Base-by-base conservation (phyloP, 148 eudicot species). In the Rhododendron molle region DNA sequence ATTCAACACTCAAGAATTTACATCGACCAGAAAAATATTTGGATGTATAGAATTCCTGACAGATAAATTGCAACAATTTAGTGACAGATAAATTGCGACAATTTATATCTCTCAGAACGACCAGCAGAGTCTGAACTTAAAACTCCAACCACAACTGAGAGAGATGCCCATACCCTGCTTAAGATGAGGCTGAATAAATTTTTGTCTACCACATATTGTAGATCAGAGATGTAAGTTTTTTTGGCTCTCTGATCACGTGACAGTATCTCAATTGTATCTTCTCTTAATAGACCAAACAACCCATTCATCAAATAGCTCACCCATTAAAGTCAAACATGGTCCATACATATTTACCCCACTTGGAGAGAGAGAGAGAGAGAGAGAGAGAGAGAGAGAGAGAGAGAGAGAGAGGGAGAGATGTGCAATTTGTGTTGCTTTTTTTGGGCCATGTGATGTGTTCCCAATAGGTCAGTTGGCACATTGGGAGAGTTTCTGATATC, bases 391-490 rank as follows among this genome's bases (percentile, higher is more conserved):
- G 60, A 81, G 71, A 58, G 23, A 52, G 21, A 7, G 36, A 52
- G 49, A 60, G 73, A 54, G 58, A 54, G 58, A 54, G 58, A 81
- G 71, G 20, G 23, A 62, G 76, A 28, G 85, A 26, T 1, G 16
- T 56, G 83, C 71, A 54, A 56, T 82, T 72, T 60, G 76, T 36
- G 40, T 18, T 20, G 23, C 7, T 38, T 18, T 65, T 65, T 18
- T 7, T 8, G 26, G 20, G 16, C 78, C 85, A 83, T 71, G 78
- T 83, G 85, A 60, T 28, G 44, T 83, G 85, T 83, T 83, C 58
- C 62, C 78, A 77, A 14, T 26, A 1, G 78, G 58, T 18, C 60
- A 83, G 5, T 83, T 83, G 77, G 43, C 60, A 47, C 77, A 26
- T 14, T 28, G 43, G 76, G 36, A 28, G 28, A 28, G 26, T 69